Base-by-base conservation (phyloP, 2,329 filamentous ascomycete genomes). In the Botrytis medusae region DNA sequence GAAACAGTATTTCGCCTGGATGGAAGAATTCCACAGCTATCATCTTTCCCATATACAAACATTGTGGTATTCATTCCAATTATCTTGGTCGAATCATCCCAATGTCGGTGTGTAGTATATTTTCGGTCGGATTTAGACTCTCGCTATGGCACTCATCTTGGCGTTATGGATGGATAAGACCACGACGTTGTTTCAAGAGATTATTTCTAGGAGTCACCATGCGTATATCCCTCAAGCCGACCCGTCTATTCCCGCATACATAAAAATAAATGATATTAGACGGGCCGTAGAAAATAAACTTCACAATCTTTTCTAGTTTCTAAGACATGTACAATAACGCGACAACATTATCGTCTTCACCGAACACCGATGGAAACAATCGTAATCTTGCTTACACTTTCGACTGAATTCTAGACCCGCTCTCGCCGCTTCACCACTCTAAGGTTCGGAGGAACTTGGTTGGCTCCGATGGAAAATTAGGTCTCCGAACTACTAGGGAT, bases 371-470 rank as follows among this genome's bases (percentile, higher is more conserved):
- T 67, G 25, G 16, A 32, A 40, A 10, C 14, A n/a, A 10, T 29
- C 16, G 37, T 63, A 20, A 63, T 65, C n/a, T 54, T 65, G 64
- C 64, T 68, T 68, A 68, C 46, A 37, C 32, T 54, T 68, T 54
- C 46, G 64, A 68, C 34, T 68, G 34, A 20, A 68, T 68, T 68
- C 64, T 68, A 68, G 64, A 68, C 64, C 64, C 46, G 64, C 40
- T 67, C 64, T 20, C 37, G 60, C 60, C n/a, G 51, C 51, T 57
- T 57, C 51, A 29, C 32, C n/a, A 18, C 51, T 29, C 51, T 29
- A 57, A 57, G 51, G n/a, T 29, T 57, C 34, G 60, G 60, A 62
- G 22, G 14, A 69, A 60, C 20, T 69, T 69, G 67, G 29, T 44
- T 60, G 54, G n/a, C 22, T 60, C 67, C n/a, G 51, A 2, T 42